Conservation (phyloP, 2,329 filamentous ascomycete species). For the Pleomassaria siparia region DNA sequence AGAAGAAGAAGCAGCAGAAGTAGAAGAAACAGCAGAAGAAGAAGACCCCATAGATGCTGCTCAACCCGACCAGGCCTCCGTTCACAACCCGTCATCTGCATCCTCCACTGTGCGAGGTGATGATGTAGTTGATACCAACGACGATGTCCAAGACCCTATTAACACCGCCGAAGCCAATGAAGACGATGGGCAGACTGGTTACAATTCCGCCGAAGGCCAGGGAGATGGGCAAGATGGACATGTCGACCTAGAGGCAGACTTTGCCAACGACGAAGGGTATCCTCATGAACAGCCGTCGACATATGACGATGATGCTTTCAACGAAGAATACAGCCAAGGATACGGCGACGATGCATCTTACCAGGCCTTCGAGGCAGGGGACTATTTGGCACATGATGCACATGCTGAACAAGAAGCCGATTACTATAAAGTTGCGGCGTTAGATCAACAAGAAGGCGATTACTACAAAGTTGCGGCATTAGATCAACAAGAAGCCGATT, state of each 20-base stretch:
- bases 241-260: conserved; percentile 10
- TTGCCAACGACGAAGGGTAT: background rate
- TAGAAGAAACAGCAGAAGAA: background rate
- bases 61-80: conserved; percentile 9
- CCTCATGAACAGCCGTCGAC: background rate
- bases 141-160: conserved; percentile 5
- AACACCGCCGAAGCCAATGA: conserved; percentile 1
- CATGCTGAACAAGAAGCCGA: conserved; percentile 25
- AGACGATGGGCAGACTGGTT: background rate
- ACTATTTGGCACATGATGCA: conserved; percentile 13
- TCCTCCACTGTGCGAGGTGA: conserved; percentile 41
- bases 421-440: conserved; percentile 21
- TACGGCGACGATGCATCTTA: conserved; percentile 17
- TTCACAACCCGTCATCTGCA: conserved; percentile 23
- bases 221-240: conserved; percentile 4
- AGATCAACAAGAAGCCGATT: conserved; percentile 26
- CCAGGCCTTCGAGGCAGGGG: conserved; percentile 15
- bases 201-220: background rate
- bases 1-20: background rate
- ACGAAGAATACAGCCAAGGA: conserved; percentile 20
- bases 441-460: conserved; percentile 17
- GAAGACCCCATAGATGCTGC: conserved; percentile 5
- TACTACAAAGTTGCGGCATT: conserved; percentile 13
- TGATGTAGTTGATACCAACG: conserved; percentile 18
- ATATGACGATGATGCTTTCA: conserved; percentile 7